phyloP scores from a whole-genome alignment of 305 asterid species.

The Rubia balearica region DNA sequence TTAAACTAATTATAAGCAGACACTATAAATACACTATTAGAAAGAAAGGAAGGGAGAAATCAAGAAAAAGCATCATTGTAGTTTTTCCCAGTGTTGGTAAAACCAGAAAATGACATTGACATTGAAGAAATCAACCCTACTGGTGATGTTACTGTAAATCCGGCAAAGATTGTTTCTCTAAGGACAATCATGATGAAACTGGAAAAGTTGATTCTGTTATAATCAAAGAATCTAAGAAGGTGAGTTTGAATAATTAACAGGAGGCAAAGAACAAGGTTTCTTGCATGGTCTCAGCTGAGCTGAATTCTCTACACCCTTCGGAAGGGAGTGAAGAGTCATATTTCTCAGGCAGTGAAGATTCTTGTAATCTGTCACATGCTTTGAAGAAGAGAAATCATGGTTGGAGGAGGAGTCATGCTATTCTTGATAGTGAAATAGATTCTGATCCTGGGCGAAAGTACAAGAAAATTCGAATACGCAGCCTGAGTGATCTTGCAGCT shows the following conservation, averaged over 20 bases:
- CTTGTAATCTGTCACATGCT: conserved; percentile 22
- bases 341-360: conserved; percentile 25
- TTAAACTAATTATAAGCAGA: no score
- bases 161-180: conserved; percentile 43
- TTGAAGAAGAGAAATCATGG: conserved; percentile 26
- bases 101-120: no score
- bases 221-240: conserved; percentile 26
- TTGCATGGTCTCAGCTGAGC: conserved; percentile 20
- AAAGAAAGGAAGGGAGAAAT: no score
- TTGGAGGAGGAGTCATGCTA: conserved; percentile 19
- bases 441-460: conserved; percentile 27
- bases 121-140: no score
- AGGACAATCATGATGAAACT: conserved; percentile 27
- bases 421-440: conserved; percentile 21
- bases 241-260: conserved; percentile 22
- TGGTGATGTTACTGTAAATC: conserved; percentile 38
- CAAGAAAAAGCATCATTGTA: no score
- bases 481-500: conserved; percentile 38
- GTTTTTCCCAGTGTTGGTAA: no score
- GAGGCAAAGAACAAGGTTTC: conserved; percentile 17
- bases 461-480: conserved; percentile 44
- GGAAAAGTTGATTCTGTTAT: conserved; percentile 23
- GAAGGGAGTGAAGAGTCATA: conserved; percentile 26
- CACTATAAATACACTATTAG: no score
- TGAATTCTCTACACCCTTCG: conserved; percentile 22